A percentile compares a stretch with the other conserved stretches of the same genome.
Evolutionary conservation across 1,139 yeast genomes (phyloP).

Genomic region (Hyphopichia pseudoburtonii): DNA sequence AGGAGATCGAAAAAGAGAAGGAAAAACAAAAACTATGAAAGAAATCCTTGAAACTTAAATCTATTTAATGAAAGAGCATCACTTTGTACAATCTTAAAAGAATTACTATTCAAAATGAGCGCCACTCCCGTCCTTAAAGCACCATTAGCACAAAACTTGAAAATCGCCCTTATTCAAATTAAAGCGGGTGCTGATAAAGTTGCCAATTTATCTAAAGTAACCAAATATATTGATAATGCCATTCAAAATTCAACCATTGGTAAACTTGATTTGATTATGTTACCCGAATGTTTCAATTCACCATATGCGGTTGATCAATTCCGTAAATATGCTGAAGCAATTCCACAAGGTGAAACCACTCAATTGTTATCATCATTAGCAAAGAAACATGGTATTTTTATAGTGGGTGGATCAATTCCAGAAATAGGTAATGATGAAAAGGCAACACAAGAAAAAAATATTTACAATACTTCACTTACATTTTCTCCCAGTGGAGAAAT

Average conservation of each 20-base stretch:
- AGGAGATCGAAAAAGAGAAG: no score
- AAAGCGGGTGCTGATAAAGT: conserved; percentile 68
- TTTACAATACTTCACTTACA: conserved; percentile 81
- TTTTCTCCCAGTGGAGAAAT: conserved; percentile 70
- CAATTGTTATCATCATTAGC: conserved; percentile 63
- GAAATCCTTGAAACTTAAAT: no score
- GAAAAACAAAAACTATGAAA: no score
- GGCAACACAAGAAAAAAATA: conserved; percentile 48
- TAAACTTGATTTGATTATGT: conserved; percentile 58
- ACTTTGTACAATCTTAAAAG: conserved; percentile 2
- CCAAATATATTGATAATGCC: conserved; percentile 50
- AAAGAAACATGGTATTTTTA: conserved; percentile 53
- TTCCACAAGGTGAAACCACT: conserved; percentile 73
- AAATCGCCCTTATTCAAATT: conserved; percentile 76
- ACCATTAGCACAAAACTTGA: conserved; percentile 36
- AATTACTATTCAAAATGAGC: no score
- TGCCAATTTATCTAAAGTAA: conserved; percentile 57
- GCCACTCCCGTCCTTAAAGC: conserved; percentile 38
- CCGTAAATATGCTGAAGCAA: conserved; percentile 75
- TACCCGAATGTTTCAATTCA: conserved; percentile 93
- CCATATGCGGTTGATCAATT: conserved; percentile 90
- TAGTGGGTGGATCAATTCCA: conserved; percentile 92
- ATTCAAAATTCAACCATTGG: conserved; percentile 45
- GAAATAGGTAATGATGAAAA: no score
- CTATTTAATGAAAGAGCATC: no score